These are phyloP conservation scores for Tetragonia tetragonoides DNA, from an alignment of 148 eudicot genomes.

Conservation along the genomic window DNA sequence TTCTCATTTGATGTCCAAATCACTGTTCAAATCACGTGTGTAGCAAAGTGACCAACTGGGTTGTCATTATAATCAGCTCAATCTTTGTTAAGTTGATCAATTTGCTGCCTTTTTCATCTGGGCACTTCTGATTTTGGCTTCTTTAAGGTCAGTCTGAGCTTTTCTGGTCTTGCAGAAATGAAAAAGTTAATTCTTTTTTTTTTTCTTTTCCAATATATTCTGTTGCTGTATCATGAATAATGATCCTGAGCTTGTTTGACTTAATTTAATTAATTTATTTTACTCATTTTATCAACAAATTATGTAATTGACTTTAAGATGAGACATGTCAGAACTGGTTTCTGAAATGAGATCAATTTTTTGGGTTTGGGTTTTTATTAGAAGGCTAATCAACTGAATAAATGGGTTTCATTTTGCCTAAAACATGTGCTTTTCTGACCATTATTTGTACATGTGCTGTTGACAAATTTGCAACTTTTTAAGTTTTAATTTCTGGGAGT, in stretches of 20 bases:
- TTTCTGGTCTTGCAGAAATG: background rate
- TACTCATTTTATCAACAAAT: background rate
- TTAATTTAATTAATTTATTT: background rate
- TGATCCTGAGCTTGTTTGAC: background rate
- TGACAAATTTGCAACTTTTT: background rate
- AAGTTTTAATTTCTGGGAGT: background rate
- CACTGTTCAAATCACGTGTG: conserved; percentile 31
- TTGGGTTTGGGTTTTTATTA: background rate
- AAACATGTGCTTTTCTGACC: background rate
- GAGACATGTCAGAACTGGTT: background rate
- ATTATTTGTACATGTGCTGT: background rate
- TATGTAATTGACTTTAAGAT: background rate
- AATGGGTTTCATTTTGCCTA: background rate
- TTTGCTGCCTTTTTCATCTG: conserved; percentile 20
- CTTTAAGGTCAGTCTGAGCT: conserved; percentile 15
- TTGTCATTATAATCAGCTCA: conserved; percentile 17
- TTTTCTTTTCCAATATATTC: background rate
- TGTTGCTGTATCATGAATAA: background rate
- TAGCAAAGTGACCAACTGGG: background rate
- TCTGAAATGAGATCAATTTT: background rate
- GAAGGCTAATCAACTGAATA: background rate
- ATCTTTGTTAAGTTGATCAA: background rate
- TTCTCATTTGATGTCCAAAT: conserved; percentile 15
- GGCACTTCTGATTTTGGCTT: conserved; percentile 1
- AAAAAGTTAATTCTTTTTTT: background rate